These are phyloP conservation scores for Collybia mongolica DNA, from an alignment of 768 basidiomycete species.

Conservation along the genomic window DNA sequence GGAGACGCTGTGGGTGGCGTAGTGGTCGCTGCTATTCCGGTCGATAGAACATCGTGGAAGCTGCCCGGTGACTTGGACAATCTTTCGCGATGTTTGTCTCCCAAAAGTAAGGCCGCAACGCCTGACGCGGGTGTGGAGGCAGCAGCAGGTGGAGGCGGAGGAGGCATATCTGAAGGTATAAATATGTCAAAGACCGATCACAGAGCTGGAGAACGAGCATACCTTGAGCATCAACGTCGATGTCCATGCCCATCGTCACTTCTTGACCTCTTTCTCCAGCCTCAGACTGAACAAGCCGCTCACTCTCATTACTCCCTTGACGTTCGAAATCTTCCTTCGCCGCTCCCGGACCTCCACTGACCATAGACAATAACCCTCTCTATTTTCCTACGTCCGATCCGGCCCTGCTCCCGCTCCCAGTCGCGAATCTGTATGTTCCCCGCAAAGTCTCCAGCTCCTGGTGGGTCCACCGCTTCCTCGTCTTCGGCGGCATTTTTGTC, in stretches of 20 bases:
- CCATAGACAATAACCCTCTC: no score
- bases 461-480: constrained; percentile 54
- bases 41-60: background rate
- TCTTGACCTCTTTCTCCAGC: background rate
- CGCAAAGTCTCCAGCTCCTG: constrained; percentile 23
- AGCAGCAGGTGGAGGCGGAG: no score
- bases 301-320: background rate
- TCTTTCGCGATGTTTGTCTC: no score
- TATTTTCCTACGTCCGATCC: no score
- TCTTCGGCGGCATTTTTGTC: constrained; percentile 58
- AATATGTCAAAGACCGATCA: background rate
- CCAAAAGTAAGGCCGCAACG: no score
- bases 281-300: background rate
- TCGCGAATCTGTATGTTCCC: constrained; percentile 6
- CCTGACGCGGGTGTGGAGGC: background rate
- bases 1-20: constrained; percentile 31
- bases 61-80: no score
- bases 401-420: background rate
- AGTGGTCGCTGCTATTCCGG: background rate
- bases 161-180: constrained; percentile 28
- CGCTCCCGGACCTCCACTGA: no score
- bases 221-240: constrained; percentile 12
- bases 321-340: no score
- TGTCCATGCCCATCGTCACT: constrained; percentile 1
- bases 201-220: background rate